A percentile compares a stretch with the other conserved stretches of the same genome.
Evolutionary conservation across 2,329 filamentous ascomycete genomes (phyloP).

Genomic region (Lachnellula willkommii): DNA sequence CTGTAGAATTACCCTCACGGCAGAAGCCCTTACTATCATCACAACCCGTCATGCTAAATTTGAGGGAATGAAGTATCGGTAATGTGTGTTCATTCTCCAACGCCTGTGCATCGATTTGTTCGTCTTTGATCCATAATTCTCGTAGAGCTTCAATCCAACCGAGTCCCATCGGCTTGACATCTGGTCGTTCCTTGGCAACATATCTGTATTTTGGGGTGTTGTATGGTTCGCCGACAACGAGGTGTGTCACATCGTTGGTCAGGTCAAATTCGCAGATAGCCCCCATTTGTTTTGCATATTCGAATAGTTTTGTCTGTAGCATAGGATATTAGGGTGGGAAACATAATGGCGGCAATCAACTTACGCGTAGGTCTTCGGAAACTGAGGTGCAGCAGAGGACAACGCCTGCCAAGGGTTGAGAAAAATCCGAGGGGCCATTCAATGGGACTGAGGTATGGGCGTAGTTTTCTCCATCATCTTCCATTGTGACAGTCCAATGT

Average conservation of each 20-base stretch:
- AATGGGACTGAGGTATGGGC: constrained; percentile 11
- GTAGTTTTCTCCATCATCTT: background rate
- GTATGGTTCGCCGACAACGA: constrained; percentile 75
- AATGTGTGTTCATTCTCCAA: constrained; percentile 64
- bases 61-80: constrained; percentile 57
- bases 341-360: constrained; percentile 26
- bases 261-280: constrained; percentile 84
- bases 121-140: constrained; percentile 72
- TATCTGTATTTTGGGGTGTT: constrained; percentile 93
- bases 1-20: constrained; percentile 11
- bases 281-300: constrained; percentile 72
- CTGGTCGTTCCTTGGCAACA: constrained; percentile 81
- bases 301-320: constrained; percentile 48
- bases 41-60: constrained; percentile 66
- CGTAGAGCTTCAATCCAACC: constrained; percentile 80
- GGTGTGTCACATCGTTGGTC: constrained; percentile 91
- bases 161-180: constrained; percentile 77
- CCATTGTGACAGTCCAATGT: background rate
- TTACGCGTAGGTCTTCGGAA: constrained; percentile 69
- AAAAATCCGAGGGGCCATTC: constrained; percentile 19
- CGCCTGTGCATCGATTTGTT: constrained; percentile 64
- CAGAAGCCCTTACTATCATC: constrained; percentile 53
- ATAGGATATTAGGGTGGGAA: background rate
- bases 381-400: constrained; percentile 87
- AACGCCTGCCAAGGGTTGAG: constrained; percentile 56